Base-by-base conservation (phyloP, 768 basidiomycete species). In the Infundibulicybe gibba region DNA sequence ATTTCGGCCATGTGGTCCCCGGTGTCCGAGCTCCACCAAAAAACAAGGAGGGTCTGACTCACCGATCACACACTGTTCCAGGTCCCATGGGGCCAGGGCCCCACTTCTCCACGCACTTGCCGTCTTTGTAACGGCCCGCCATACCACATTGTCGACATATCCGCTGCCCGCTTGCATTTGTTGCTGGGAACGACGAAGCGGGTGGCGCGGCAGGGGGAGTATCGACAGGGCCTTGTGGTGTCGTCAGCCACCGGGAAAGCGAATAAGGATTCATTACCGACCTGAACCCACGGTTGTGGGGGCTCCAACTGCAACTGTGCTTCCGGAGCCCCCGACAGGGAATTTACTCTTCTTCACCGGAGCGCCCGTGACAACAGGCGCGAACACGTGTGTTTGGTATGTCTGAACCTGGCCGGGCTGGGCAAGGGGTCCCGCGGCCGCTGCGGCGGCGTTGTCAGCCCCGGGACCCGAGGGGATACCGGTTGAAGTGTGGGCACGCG, bases 71-170 rank as follows among this genome's bases (percentile, higher is more conserved):
- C 0, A 90, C 87, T 0, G 88, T 90, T 16, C 87, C 88, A 43
- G 88, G 88, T 0, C 88, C 88, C 64, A 83, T 77, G 40, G 88
- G 88, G 3, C 88, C 88, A 17, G 88, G 87, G 1, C 88, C 88
- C 88, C 88, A 90, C 63, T 90, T 90, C 58, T 90, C 88, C 43
- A 90, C 87, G 59, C 88, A 90, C 54, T 88, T 88, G 8, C 83
- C 85, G 16, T 90, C 88, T 67, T 89, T 89, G 67, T 90, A 90
- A 1, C 87, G 69, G 0, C 88, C 88, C 0, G 80, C 70, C 37
- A 83, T 65, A 0, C 85, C 85, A 54, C 88, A 90, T 56, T 87
- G 85, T 5, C 87, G 70, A 60, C 88, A 90, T 41, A 86, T 87
- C 17, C 87, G 70, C 58, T 89, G 87, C 0, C 88, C 88, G 43